Evolutionary conservation across 805 yeast species (phyloP).

Genomic region (Lipomyces spencermartinsiae): DNA sequence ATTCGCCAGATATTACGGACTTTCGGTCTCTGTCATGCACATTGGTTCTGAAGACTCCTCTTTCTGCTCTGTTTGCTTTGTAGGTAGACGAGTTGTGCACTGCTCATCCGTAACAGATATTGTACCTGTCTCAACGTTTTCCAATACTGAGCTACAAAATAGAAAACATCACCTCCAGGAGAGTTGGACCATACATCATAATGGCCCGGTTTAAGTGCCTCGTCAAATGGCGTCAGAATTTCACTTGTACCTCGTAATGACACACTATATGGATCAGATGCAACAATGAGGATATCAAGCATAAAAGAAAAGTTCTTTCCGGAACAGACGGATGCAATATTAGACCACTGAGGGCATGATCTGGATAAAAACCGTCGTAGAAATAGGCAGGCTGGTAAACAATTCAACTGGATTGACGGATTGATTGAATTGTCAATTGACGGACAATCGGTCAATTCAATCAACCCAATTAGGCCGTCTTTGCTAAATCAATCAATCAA

Average conservation of each 20-base stretch:
- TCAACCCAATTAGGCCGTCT: no score
- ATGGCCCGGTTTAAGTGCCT: background rate
- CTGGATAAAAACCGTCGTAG: no score
- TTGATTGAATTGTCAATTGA: no score
- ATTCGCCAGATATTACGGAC: background rate
- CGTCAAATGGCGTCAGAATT: background rate
- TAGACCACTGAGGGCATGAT: no score
- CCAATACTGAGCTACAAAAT: background rate
- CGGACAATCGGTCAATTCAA: no score
- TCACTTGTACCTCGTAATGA: background rate
- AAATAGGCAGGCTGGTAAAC: background rate
- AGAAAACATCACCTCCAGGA: no score
- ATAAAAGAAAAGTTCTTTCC: background rate
- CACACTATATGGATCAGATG: background rate
- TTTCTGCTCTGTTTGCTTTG: background rate
- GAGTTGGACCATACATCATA: no score
- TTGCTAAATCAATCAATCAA: no score
- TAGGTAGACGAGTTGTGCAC: background rate
- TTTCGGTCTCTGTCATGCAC: conserved; percentile 1
- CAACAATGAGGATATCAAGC: background rate
- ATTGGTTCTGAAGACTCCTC: background rate
- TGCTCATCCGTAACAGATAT: background rate
- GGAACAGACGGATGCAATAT: no score
- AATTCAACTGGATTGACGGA: no score
- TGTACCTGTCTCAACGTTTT: background rate